Conservation (phyloP, 768 basidiomycete genomes). For the Boletus sp. region DNA sequence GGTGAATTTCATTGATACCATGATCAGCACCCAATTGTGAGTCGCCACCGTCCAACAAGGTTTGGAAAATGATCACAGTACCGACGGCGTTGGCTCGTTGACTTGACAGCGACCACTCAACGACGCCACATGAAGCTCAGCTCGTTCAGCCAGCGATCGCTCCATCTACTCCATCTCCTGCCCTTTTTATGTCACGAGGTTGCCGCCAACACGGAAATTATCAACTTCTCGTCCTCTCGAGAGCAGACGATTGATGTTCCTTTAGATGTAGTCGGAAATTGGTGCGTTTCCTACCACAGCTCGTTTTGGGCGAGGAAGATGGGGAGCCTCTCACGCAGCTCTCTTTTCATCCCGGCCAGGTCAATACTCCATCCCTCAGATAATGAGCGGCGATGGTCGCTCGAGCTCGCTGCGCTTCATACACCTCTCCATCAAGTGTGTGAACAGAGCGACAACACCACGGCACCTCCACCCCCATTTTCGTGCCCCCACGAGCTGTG, state of each 20-base stretch:
- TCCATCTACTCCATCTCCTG: slow-evolving; percentile 11
- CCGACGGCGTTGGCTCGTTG: slow-evolving; percentile 13
- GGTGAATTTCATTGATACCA: slow-evolving; percentile 14
- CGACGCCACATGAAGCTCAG: slow-evolving; percentile 17
- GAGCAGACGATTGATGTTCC: slow-evolving; percentile 15
- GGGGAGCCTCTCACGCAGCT: neutral
- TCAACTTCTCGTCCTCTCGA: slow-evolving; percentile 46
- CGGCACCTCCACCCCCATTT: slow-evolving; percentile 4
- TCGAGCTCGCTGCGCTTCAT: slow-evolving; percentile 41
- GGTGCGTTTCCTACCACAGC: slow-evolving; percentile 23
- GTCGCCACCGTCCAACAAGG: neutral
- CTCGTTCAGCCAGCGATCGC: slow-evolving; percentile 10
- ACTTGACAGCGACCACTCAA: slow-evolving; percentile 12
- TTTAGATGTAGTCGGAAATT: slow-evolving; percentile 26
- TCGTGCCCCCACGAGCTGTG: slow-evolving; percentile 45
- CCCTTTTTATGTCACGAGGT: slow-evolving; percentile 26
- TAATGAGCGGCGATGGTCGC: slow-evolving; percentile 35
- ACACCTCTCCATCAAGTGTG: slow-evolving; percentile 39
- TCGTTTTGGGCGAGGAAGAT: slow-evolving; percentile 5
- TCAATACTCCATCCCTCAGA: slow-evolving; percentile 34
- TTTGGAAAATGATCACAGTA: neutral
- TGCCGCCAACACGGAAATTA: slow-evolving; percentile 62
- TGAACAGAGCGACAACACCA: slow-evolving; percentile 15
- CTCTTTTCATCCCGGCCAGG: slow-evolving; percentile 30
- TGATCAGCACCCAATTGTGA: slow-evolving; percentile 6